Percentiles rank a stretch among this genome's conserved stretches.
These are phyloP conservation scores for Gyromitra esculenta DNA, from an alignment of 2,329 filamentous ascomycete species.

Conservation along the genomic window DNA sequence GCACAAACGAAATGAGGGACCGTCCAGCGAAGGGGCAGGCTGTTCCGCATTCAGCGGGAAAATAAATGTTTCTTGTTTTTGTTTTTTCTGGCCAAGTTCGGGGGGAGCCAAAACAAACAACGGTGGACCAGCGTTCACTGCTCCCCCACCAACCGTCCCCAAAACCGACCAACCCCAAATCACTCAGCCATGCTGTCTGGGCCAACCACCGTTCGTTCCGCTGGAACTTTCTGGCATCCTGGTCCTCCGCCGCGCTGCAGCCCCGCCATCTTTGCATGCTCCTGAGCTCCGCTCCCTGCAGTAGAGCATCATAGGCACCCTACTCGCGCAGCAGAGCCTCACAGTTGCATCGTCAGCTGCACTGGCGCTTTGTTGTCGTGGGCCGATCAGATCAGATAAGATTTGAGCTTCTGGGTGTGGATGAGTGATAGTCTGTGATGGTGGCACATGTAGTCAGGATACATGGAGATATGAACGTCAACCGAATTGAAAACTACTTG, in stretches of 20 bases:
- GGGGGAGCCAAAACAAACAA: conserved; percentile 52
- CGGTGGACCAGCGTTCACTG: conserved; percentile 15
- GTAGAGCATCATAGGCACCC: conserved; percentile 33
- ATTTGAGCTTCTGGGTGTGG: background rate
- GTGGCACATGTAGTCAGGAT: background rate
- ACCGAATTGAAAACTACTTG: background rate
- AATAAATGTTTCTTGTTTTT: conserved; percentile 37
- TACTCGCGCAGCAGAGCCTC: conserved; percentile 25
- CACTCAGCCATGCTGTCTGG: conserved; percentile 14
- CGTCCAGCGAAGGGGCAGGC: conserved; percentile 27
- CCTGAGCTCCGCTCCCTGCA: conserved; percentile 37
- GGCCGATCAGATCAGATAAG: conserved; percentile 23
- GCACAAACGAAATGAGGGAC: conserved; percentile 49
- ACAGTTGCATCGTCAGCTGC: background rate
- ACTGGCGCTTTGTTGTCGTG: background rate
- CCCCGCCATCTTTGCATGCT: conserved; percentile 46
- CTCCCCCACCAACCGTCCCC: background rate
- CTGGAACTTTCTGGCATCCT: conserved; percentile 42
- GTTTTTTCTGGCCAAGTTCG: conserved; percentile 29
- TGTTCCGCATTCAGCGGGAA: conserved; percentile 47
- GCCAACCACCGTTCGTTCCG: conserved; percentile 36
- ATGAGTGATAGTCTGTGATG: conserved; percentile 36
- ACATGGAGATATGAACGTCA: background rate
- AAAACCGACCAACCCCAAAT: conserved; percentile 30
- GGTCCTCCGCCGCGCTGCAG: conserved; percentile 43